Conservation (phyloP, 106 monocot genomes). For the Dendrobium nobile region DNA sequence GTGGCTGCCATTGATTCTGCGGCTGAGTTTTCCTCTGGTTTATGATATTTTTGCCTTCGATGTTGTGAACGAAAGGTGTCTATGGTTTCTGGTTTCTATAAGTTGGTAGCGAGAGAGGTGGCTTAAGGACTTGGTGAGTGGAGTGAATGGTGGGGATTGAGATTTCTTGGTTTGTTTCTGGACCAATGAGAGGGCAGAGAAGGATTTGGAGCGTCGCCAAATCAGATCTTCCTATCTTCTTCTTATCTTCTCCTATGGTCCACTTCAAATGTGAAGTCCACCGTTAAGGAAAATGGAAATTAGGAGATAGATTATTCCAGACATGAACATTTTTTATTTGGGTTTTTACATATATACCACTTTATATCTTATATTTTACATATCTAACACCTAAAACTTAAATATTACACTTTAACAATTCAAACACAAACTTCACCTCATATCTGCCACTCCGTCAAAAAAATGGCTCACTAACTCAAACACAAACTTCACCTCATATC, state of each 20-base stretch:
- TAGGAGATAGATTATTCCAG: too few species aligned
- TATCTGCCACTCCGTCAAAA: too few species aligned
- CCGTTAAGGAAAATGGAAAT: too few species aligned
- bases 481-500: too few species aligned
- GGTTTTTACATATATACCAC: too few species aligned
- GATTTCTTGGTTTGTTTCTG: background rate
- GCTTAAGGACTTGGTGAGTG: too few species aligned
- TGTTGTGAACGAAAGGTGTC: background rate
- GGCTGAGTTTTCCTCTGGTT: background rate
- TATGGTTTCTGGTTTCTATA: background rate
- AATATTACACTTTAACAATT: too few species aligned
- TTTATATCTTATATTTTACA: too few species aligned
- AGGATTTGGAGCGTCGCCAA: background rate
- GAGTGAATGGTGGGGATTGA: background rate
- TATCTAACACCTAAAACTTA: too few species aligned
- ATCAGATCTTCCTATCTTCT: slow-evolving; percentile 5
- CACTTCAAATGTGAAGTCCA: background rate
- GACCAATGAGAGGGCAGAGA: slow-evolving; percentile 1
- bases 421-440: too few species aligned
- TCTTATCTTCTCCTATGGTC: background rate
- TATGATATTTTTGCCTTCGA: background rate
- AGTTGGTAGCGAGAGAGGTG: background rate
- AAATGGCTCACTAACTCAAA: too few species aligned
- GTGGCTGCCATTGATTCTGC: background rate
- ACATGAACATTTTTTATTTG: too few species aligned